phyloP scores from a whole-genome alignment of 139 green algal genomes.

The Haematococcus lacustris region DNA sequence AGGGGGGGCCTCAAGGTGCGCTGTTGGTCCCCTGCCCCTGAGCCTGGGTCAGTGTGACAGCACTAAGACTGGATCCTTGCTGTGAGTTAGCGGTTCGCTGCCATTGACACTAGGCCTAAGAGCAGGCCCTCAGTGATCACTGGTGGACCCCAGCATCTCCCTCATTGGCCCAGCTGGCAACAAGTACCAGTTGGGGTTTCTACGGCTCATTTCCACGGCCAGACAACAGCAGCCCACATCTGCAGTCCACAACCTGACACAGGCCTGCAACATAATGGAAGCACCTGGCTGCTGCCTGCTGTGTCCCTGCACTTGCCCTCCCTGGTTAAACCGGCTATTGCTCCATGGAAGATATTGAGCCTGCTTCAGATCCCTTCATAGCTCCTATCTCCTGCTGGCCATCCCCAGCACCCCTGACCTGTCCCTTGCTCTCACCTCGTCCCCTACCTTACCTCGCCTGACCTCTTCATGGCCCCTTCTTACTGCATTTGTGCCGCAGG shows the following conservation, averaged over 20 bases:
- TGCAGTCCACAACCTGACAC: too few species aligned
- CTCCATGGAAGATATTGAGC: too few species aligned
- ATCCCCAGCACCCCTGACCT: too few species aligned
- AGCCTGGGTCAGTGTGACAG: neutral
- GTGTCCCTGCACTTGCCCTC: too few species aligned
- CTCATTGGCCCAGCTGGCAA: too few species aligned
- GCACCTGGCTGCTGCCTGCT: too few species aligned
- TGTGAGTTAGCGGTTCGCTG: neutral
- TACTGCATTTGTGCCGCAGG: conserved; percentile 2
- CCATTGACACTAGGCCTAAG: neutral
- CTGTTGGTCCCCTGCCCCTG: neutral
- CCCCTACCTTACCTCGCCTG: neutral
- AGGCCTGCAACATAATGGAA: too few species aligned
- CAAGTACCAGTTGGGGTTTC: neutral
- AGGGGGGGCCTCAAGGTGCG: conserved; percentile 21
- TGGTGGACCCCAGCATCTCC: neutral
- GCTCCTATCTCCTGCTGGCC: too few species aligned
- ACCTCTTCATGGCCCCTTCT: neutral
- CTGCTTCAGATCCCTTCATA: too few species aligned
- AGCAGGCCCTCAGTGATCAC: neutral
- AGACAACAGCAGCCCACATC: too few species aligned
- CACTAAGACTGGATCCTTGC: neutral
- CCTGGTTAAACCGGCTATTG: too few species aligned
- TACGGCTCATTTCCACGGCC: neutral
- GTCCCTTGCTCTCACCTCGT: neutral